Evolutionary conservation across 345 rosid species (phyloP), one percentile per base, ranked within the genome.

Genomic region (Pelargonium nanum): DNA sequence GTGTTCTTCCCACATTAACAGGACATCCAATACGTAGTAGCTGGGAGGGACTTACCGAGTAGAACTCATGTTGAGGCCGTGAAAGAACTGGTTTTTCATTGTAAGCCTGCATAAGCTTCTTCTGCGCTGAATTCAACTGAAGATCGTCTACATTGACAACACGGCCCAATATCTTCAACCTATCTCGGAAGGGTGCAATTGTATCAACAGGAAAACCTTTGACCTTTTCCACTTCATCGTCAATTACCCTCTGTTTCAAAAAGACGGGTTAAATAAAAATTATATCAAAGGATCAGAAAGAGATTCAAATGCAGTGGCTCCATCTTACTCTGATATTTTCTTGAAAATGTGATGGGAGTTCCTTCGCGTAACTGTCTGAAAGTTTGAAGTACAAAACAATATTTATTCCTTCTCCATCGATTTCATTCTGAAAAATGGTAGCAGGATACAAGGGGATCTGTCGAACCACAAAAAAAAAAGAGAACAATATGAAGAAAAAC

Each of bases 51-150:
- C 82, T 79, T 73, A 85, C 99, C 26, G 25, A 56, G 80, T 70
- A 84, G 62, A 90, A 94, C 24, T 81, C 85, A 57, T 94, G 99
- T 58, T 94, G 99, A 1, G 99, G 99, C 22, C 99, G 97, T 2
- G 99, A 84, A 60, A 94, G 99, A 67, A 94, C 96, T 16, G 99
- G 99, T 65, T 94, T 94, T 68, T 94, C 99, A 58, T 94, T 94
- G 77, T 90, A 94, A 48, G 97, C 91, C 70, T 88, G 89, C 96
- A 94, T 82, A 40, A 94, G 86, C 68, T 90, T 94, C 74, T 79
- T 94, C 83, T 94, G 96, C 2, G 99, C 80, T 21, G 83, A 82
- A 77, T 87, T 85, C 69, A 94, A 60, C 65, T 86, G 90, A 57
- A 94, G 96, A 74, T 84, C 97, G 64, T 94, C 95, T 32, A 89